Evolutionary conservation across 768 basidiomycete genomes (phyloP).

Genomic region (Pleurotus platypus): DNA sequence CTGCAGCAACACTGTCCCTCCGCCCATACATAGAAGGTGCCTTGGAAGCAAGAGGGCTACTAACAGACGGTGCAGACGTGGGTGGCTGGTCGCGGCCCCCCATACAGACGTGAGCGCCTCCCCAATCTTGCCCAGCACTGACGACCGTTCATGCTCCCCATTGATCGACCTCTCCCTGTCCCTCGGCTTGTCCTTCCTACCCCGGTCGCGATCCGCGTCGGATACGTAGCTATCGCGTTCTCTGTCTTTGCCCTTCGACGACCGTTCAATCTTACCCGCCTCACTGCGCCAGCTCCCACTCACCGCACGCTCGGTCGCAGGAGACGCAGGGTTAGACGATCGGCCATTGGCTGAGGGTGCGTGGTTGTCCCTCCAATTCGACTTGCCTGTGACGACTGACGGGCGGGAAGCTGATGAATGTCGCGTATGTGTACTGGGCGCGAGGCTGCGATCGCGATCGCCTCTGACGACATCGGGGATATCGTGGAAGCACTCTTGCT

Average conservation of each 20-base stretch:
- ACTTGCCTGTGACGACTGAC: neutral
- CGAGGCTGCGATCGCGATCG: conserved; percentile 7
- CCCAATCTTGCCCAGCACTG: conserved; percentile 32
- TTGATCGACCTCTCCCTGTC: conserved; percentile 21
- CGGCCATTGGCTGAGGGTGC: conserved; percentile 6
- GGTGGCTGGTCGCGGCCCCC: conserved; percentile 27
- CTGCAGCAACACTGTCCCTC: neutral
- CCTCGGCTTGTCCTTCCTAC: conserved; percentile 12
- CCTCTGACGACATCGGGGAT: conserved; percentile 1
- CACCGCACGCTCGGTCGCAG: conserved; percentile 13
- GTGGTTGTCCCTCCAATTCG: neutral
- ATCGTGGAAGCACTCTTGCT: conserved; percentile 4
- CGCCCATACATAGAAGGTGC: neutral
- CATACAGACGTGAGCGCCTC: conserved; percentile 46
- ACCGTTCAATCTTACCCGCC: conserved; percentile 15
- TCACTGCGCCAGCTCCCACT: conserved; percentile 14
- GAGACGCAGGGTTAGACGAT: conserved; percentile 11
- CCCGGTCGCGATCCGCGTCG: conserved; percentile 19
- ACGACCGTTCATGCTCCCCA: conserved; percentile 23
- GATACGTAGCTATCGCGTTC: conserved; percentile 16
- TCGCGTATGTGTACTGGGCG: neutral
- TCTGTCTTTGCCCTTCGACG: conserved; percentile 24
- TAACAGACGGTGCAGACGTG: neutral
- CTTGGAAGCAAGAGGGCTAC: neutral
- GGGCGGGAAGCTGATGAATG: conserved; percentile 4